phyloP scores from a whole-genome alignment of 2,329 filamentous ascomycete genomes.

The Byssochlamys sp. region DNA sequence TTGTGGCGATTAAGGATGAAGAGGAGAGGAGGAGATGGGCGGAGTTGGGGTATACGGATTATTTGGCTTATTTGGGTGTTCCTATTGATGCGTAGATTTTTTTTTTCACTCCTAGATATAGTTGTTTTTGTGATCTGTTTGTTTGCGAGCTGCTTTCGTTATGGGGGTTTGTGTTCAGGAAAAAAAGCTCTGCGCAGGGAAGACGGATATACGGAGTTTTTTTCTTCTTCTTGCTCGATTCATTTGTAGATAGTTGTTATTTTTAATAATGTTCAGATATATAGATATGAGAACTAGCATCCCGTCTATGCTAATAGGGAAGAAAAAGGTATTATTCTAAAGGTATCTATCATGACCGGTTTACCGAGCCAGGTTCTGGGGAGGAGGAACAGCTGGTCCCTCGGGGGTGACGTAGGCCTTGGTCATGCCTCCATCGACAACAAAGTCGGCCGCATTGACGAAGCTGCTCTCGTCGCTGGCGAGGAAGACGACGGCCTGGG shows the following conservation, averaged over 20 bases:
- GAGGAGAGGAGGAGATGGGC: conserved; percentile 13
- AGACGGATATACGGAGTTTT: not conserved
- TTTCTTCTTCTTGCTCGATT: not conserved
- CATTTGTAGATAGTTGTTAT: not conserved
- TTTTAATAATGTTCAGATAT: not conserved
- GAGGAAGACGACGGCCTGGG: conserved; percentile 33
- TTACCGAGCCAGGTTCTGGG: conserved; percentile 38
- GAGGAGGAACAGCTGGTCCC: conserved; percentile 46
- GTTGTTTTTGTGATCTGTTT: not conserved
- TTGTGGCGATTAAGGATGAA: conserved; percentile 13
- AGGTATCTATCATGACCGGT: not conserved
- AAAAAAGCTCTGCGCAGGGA: not conserved
- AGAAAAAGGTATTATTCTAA: not conserved
- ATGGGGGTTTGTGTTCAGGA: not conserved
- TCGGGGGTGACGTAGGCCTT: conserved; percentile 70
- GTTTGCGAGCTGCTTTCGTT: not conserved
- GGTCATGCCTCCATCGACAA: conserved; percentile 91
- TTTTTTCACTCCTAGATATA: not conserved
- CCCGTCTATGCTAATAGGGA: not conserved
- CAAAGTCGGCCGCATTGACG: conserved; percentile 60
- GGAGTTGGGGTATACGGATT: conserved; percentile 9
- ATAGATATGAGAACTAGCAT: not conserved
- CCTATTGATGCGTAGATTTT: conserved; percentile 2
- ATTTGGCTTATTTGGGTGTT: conserved; percentile 12
- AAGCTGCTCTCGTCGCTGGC: conserved; percentile 12